Evolutionary conservation across 257 asterid species (phyloP).

Genomic region (Penstemon newberryi): DNA sequence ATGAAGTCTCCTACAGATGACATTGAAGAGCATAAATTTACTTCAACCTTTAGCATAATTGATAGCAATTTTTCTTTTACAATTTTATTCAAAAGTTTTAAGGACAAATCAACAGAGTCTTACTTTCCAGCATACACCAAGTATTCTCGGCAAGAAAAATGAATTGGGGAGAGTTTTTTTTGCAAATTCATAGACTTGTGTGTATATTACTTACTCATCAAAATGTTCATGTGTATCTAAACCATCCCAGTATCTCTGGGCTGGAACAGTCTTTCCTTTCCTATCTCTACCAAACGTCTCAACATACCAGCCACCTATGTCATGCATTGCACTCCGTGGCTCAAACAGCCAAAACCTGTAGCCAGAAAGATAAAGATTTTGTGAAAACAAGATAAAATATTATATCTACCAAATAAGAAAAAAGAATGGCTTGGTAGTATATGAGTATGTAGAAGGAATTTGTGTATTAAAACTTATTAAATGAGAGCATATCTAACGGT

Average conservation of each 20-base stretch:
- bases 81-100: not conserved
- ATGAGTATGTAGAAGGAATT: not conserved
- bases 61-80: not conserved
- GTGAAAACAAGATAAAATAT: constrained; percentile 23
- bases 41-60: constrained; percentile 12
- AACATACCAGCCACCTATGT: constrained; percentile 93
- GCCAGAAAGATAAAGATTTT: constrained; percentile 23
- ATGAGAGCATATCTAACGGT: too few species aligned
- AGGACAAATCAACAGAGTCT: constrained; percentile 1
- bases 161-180: constrained; percentile 20
- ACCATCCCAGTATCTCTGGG: constrained; percentile 73
- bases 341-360: constrained; percentile 94
- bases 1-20: constrained; percentile 80
- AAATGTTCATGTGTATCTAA: constrained; percentile 44
- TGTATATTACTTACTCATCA: constrained; percentile 63
- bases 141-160: constrained; percentile 6
- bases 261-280: constrained; percentile 65
- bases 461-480: too few species aligned
- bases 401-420: constrained; percentile 18
- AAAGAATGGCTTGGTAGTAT: not conserved
- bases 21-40: constrained; percentile 24
- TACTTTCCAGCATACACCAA: constrained; percentile 18
- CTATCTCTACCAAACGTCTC: constrained; percentile 85
- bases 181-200: constrained; percentile 20
- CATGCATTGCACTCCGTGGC: constrained; percentile 95